Conservation (phyloP, 805 yeast species). For the Pichia scutulata region DNA sequence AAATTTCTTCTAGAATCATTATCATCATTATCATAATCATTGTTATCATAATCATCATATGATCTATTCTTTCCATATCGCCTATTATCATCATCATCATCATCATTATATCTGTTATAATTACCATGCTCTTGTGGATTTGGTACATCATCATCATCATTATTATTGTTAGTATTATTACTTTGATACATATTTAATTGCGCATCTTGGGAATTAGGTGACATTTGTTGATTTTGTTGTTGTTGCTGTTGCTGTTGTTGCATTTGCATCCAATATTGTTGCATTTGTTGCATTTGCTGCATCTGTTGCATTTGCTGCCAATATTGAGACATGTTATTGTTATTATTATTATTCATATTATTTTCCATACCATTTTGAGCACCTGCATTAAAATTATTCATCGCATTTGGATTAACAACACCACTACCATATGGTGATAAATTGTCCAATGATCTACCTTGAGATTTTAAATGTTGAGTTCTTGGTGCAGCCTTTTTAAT, state of each 20-base stretch:
- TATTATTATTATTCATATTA: constrained; percentile 8
- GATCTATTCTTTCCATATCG: not conserved
- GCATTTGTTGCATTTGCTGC: constrained; percentile 32
- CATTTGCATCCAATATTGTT: constrained; percentile 16
- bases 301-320: constrained; percentile 59
- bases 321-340: constrained; percentile 35
- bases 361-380: constrained; percentile 15
- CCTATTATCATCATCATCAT: not conserved
- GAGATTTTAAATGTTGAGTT: constrained; percentile 41
- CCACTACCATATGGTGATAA: not conserved
- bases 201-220: constrained; percentile 11
- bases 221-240: constrained; percentile 5
- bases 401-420: constrained; percentile 16
- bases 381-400: not conserved
- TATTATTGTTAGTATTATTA: constrained; percentile 8
- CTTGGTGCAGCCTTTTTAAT: constrained; percentile 81
- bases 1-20: constrained; percentile 9
- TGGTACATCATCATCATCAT: constrained; percentile 28
- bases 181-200: constrained; percentile 9
- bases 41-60: not conserved
- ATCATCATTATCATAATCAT: not conserved
- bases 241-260: constrained; percentile 10
- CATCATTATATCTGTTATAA: not conserved
- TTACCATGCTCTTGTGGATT: constrained; percentile 28
- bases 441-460: constrained; percentile 3